Base-by-base conservation (phyloP, 768 basidiomycete genomes). In the Amanita pallidorosea region DNA sequence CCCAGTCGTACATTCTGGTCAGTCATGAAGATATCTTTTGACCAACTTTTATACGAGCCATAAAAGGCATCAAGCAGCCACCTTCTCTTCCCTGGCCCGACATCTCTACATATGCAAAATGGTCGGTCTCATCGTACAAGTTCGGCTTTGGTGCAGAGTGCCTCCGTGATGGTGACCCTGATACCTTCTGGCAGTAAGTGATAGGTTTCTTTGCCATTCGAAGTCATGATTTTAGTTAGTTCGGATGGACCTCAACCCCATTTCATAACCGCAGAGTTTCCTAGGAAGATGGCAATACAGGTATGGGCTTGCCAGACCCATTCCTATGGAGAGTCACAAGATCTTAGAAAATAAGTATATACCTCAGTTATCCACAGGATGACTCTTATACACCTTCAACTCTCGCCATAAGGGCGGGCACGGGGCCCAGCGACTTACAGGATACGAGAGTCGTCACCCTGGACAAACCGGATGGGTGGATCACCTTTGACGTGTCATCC, bases 361-460 rank as follows among this genome's bases (percentile, higher is more conserved):
- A 79, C 63, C 80, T 94, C 35, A 85, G 85, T 60, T 88, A 81
- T 63, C 73, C 76, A 4, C 78, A 79, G 47, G 96, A 98, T 62
- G 96, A 99, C 62, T 98, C 96, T 0, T 99, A 98, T 64, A 98
- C 96, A 0, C 96, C 96, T 0, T 86, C 89, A 0, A 88, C 87
- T 17, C 73, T 99, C 53, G 83, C 85, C 2, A 81, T 99, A 34
- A 83, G 91, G 45, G 94, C 94, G 0, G 96, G 96, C 13, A 97
- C 93, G 9, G 85, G 91, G 11, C 77, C 83, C 5, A 86, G 83
- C 53, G 96, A 98, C 65, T 74, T 98, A 7, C 92, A 97, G 66
- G 96, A 98, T 60, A 85, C 94, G 22, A 78, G 88, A 20, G 71
- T 86, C 20, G 80, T 91, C 38, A 86, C 86, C 12, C 72, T 98